Conservation (phyloP, 306 rosid genomes). For the Quercus engelmannii region DNA sequence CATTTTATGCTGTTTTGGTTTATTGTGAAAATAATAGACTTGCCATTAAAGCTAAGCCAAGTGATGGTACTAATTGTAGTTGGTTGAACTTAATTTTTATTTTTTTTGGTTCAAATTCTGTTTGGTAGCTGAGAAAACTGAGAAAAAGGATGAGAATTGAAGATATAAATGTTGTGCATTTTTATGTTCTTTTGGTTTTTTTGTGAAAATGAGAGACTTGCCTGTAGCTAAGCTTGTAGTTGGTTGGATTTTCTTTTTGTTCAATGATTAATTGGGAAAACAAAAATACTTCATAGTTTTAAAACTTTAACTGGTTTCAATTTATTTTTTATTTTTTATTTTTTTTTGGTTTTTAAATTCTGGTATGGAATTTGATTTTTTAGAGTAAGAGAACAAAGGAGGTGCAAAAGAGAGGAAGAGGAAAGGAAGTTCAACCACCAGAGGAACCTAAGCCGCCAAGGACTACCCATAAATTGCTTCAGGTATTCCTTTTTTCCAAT, state of each 20-base stretch:
- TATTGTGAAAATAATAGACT: too few species aligned
- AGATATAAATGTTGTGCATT: not conserved
- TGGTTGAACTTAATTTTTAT: too few species aligned
- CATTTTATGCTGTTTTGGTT: too few species aligned
- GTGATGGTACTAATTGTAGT: too few species aligned
- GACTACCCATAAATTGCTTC: slow-evolving; percentile 81
- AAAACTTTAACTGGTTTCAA: not conserved
- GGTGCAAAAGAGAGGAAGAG: slow-evolving; percentile 32
- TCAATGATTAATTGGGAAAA: not conserved
- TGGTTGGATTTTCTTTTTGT: not conserved
- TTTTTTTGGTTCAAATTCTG: not conserved
- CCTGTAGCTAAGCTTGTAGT: not conserved
- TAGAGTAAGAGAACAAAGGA: slow-evolving; percentile 64
- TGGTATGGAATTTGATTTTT: slow-evolving; percentile 21
- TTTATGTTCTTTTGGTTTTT: not conserved
- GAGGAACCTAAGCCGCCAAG: slow-evolving; percentile 57
- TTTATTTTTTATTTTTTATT: too few species aligned
- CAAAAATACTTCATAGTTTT: not conserved
- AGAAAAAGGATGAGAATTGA: not conserved
- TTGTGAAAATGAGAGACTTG: not conserved
- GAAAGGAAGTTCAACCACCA: slow-evolving; percentile 32
- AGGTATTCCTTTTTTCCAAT: slow-evolving; percentile 40
- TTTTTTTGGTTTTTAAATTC: not conserved
- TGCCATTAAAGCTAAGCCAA: too few species aligned
- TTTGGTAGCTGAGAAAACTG: not conserved